Base-by-base conservation (phyloP, 2,329 filamentous ascomycete genomes). In the Colletotrichum australisinense region DNA sequence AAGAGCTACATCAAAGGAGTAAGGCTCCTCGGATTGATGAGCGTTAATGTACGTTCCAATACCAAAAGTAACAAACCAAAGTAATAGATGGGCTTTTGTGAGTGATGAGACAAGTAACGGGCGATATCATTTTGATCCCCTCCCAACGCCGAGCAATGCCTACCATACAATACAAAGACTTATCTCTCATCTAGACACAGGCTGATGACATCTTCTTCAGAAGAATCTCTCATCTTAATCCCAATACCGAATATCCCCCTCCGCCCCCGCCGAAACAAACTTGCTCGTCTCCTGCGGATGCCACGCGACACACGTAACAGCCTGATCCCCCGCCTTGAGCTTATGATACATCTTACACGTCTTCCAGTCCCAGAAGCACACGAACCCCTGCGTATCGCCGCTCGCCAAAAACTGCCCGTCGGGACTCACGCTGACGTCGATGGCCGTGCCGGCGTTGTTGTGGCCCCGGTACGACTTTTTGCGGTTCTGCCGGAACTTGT, bases 311-410 rank as follows among this genome's bases (percentile, higher is more conserved):
- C 93, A 94, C n/a, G 95, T 94, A 67, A 98, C 88, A 5, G 95
- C 91, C 66, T 93, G 90, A 67, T 95, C 95, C 72, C 94, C 92
- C 28, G 95, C 95, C 84, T 93, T 91, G 76, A 99, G 91, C 88
- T 98, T 98, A 85, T 98, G 95, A 84, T 95, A 98, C 95, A 99
- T 96, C 86, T 98, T 98, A 83, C 96, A 97, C 52, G 95, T 98
- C 90, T 99, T 99, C 94, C 95, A 99, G 84, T 98, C 97, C 95
- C 95, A 99, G 85, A 98, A 98, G 84, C 94, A 97, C 60, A 98
- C 91, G 79, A 91, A 98, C 46, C 97, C 97, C 19, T 91, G 95
- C 64, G 91, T 94, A 82, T 99, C 97, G 74, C 97, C 97, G 22
- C 91, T 94, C 24, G 92, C 93, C 67, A 99, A 87, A 81, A 98